Evolutionary conservation across 202 grass and related monocot species (phyloP).

Genomic region (Zizania palustris): DNA sequence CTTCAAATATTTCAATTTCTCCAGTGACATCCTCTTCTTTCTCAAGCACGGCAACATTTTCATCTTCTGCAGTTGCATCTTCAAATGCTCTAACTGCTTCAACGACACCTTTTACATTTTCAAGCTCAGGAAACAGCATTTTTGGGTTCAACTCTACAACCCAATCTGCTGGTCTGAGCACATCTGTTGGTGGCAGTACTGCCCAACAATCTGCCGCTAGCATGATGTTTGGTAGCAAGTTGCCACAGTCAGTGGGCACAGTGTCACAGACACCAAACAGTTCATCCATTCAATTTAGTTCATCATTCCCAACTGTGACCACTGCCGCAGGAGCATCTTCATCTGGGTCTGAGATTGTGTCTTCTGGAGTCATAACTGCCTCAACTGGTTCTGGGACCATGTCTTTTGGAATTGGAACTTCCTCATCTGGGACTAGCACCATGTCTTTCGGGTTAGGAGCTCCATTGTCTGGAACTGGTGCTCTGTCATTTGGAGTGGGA

Average conservation of each 20-base stretch:
- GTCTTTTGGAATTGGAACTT: slow-evolving; percentile 40
- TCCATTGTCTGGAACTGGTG: slow-evolving; percentile 23
- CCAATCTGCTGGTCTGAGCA: slow-evolving; percentile 47
- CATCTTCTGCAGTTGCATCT: slow-evolving; percentile 25
- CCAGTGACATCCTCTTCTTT: slow-evolving; percentile 27
- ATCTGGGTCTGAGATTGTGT: slow-evolving; percentile 34
- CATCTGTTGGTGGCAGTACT: slow-evolving; percentile 43
- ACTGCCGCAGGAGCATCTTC: slow-evolving; percentile 31
- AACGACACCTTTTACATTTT: slow-evolving; percentile 53
- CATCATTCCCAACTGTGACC: slow-evolving; percentile 33
- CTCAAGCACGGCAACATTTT: slow-evolving; percentile 22
- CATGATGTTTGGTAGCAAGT: slow-evolving; percentile 47
- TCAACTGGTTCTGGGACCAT: slow-evolving; percentile 36
- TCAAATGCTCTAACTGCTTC: slow-evolving; percentile 38
- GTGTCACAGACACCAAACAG: slow-evolving; percentile 49
- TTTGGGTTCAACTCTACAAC: slow-evolving; percentile 61
- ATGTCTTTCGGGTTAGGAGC: slow-evolving; percentile 35
- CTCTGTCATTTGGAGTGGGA: neutral
- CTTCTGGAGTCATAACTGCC: slow-evolving; percentile 42
- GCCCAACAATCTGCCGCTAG: slow-evolving; percentile 43
- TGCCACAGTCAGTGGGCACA: slow-evolving; percentile 43
- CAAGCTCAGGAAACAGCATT: slow-evolving; percentile 50
- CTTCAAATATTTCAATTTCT: slow-evolving; percentile 39
- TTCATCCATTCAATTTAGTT: slow-evolving; percentile 54
- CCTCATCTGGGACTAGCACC: slow-evolving; percentile 33